Percentiles rank a stretch among this genome's conserved stretches.
These are phyloP conservation scores for Xylariaceae sp. DNA, from an alignment of 2,329 filamentous ascomycete species.

Conservation along the genomic window DNA sequence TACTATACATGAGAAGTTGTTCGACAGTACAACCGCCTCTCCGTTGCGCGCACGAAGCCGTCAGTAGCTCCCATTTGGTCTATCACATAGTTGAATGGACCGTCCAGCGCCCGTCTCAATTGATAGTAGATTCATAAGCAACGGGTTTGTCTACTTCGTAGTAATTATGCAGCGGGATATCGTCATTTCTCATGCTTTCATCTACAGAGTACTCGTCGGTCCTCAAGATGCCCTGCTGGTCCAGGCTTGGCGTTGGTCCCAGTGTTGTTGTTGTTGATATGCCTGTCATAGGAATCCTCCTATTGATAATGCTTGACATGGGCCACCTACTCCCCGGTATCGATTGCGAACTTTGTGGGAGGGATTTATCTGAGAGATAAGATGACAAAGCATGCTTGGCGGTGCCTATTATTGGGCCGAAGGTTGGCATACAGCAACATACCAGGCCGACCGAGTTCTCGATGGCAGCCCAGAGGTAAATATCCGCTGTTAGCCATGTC, in stretches of 20 bases:
- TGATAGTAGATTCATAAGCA: background rate
- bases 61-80: no score
- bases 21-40: no score
- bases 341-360: background rate
- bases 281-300: background rate
- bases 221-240: conserved; percentile 2
- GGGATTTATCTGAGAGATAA: conserved; percentile 1
- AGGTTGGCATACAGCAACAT: conserved; percentile 4
- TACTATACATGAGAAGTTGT: no score
- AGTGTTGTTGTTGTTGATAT: background rate
- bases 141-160: background rate
- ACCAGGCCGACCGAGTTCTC: conserved; percentile 2
- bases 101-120: background rate
- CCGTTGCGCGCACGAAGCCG: no score
- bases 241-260: background rate
- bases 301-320: background rate
- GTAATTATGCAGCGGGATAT: background rate
- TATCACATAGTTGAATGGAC: background rate
- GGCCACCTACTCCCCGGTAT: background rate
- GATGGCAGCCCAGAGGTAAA: conserved; percentile 4
- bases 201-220: conserved; percentile 2
- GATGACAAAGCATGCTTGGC: conserved; percentile 1
- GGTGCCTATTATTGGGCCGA: conserved; percentile 1
- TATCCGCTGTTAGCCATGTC: conserved; percentile 1
- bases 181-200: background rate